Percentiles rank a stretch among this genome's conserved stretches.
phyloP scores from a whole-genome alignment of 192 early-diverging fungal genomes.

The Rhizophagus sp. region DNA sequence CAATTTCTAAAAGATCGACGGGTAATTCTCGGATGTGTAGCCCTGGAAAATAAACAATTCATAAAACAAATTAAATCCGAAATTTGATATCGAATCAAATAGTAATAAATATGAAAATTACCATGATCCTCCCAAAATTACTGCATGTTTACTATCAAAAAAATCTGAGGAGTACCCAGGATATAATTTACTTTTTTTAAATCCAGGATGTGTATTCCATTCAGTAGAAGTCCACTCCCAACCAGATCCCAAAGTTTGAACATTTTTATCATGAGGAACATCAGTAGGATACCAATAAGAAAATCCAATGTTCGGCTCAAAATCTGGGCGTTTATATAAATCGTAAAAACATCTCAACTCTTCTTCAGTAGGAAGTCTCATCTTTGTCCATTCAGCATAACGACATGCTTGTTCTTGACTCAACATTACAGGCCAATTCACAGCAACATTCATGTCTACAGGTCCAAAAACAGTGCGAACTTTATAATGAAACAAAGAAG shows the following conservation, averaged over 20 bases:
- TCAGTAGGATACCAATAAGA: constrained; percentile 64
- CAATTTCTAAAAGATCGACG: constrained; percentile 83
- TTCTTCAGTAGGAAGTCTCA: constrained; percentile 74
- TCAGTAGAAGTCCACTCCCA: constrained; percentile 86
- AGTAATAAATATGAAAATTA: neutral
- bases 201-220: constrained; percentile 63
- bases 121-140: constrained; percentile 84
- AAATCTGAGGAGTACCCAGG: constrained; percentile 92
- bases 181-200: constrained; percentile 66
- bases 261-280: constrained; percentile 33
- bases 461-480: constrained; percentile 66
- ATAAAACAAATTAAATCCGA: neutral
- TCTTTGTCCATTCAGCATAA: constrained; percentile 63
- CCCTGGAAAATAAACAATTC: constrained; percentile 31
- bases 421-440: constrained; percentile 73
- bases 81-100: neutral
- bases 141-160: constrained; percentile 84
- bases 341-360: constrained; percentile 55
- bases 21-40: constrained; percentile 77
- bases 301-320: constrained; percentile 66
- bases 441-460: constrained; percentile 49
- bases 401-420: constrained; percentile 67
- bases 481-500: neutral
- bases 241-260: constrained; percentile 35
- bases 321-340: constrained; percentile 28